These are phyloP conservation scores for Penicillium sp. DNA, from an alignment of 2,329 filamentous ascomycete genomes.

Conservation along the genomic window DNA sequence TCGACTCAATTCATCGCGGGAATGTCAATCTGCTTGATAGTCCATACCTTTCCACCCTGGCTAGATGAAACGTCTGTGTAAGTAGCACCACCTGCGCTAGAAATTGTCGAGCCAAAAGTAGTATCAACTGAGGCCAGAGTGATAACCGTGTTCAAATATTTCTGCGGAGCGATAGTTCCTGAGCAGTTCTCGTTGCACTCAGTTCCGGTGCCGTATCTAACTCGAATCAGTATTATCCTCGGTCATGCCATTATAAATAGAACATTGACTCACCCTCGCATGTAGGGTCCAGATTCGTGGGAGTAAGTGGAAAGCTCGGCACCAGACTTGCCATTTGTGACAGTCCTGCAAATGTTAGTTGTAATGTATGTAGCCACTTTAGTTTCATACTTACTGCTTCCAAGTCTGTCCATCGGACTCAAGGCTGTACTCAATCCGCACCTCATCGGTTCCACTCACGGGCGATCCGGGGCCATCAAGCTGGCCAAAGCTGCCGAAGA, in stretches of 20 bases:
- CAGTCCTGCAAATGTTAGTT: constrained; percentile 18
- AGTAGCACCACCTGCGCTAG: constrained; percentile 30
- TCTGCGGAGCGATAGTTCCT: constrained; percentile 40
- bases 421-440: constrained; percentile 27
- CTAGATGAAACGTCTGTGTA: constrained; percentile 36
- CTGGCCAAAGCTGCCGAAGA: constrained; percentile 46
- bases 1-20: constrained; percentile 28
- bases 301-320: constrained; percentile 35
- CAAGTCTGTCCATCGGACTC: constrained; percentile 29
- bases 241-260: neutral
- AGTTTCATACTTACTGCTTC: constrained; percentile 23
- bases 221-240: neutral
- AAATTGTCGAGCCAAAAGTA: constrained; percentile 26
- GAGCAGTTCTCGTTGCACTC: constrained; percentile 41
- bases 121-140: constrained; percentile 35
- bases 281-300: constrained; percentile 36
- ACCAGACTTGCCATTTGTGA: constrained; percentile 39
- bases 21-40: constrained; percentile 36
- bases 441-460: constrained; percentile 32
- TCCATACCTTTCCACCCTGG: constrained; percentile 39
- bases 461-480: constrained; percentile 25
- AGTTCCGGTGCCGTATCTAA: constrained; percentile 40
- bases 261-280: constrained; percentile 29
- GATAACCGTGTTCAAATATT: constrained; percentile 41
- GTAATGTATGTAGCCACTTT: neutral